Base-by-base conservation (phyloP, 2,329 filamentous ascomycete species). In the Ilyonectria mors-panacis region DNA sequence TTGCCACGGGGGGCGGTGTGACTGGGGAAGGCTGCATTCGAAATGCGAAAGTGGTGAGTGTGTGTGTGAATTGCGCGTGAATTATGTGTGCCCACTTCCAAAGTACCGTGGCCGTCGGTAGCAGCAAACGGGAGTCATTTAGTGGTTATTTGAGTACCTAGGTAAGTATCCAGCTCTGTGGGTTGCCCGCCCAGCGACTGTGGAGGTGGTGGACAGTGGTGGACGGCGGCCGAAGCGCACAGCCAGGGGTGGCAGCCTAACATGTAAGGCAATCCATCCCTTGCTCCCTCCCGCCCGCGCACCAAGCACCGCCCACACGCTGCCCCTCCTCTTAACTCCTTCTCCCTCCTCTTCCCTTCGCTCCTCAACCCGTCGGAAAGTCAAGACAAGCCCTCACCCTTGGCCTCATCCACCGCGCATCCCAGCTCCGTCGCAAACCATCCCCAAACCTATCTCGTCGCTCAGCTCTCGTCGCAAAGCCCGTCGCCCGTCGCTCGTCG, bases 291-390 rank as follows among this genome's bases (percentile, higher is more conserved):
- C 48, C 42, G 30, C 51, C 60, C 60, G 55, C 56, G 21, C 53
- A 50, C 56, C 62, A 59, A 39, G 47, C 39, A 37, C 37, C 28
- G 50, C 51, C 23, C 63, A 45, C 56, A 35, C 56, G n/a, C 37
- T 68, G 68, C 63, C 66, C 69, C 69, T 71, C 63, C 51, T 73
- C 74, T 70, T 70, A 69, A 66, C 70, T 69, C 68, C 70, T 65
- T 73, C 55, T 68, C 68, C 63, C 65, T 64, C 65, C 66, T 71
- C 68, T 45, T 56, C 47, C 42, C 71, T 65, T 65, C 70, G 42
- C 51, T 39, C 35, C 37, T 39, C 37, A 59, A 65, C 55, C 19
- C 30, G 28, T 42, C 45, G 51, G 21, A 61, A 53, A 53, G 50
- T 58, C 57, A 50, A 33, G 56, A 47, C 53, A 39, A 65, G 54